These are phyloP conservation scores for Eucalyptus erythrocorys DNA, from an alignment of 345 rosid genomes.

Conservation along the genomic window DNA sequence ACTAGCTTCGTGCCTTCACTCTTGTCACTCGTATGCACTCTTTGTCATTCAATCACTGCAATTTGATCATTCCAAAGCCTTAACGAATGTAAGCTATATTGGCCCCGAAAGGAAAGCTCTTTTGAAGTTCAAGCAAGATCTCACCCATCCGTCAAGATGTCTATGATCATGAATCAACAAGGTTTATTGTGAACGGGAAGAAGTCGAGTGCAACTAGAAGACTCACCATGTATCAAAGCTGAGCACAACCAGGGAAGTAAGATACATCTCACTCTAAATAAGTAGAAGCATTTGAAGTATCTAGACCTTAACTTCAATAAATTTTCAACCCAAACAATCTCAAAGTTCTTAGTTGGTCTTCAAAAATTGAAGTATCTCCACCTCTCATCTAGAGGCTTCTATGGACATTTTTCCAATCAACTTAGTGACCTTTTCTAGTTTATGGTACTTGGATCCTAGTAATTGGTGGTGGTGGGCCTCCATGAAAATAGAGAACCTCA, in stretches of 20 bases:
- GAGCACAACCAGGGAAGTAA: not conserved
- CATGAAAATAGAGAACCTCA: not conserved
- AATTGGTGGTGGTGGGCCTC: not conserved
- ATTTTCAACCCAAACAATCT: not conserved
- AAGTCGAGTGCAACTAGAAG: not conserved
- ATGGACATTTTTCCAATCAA: not conserved
- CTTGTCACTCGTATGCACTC: not conserved
- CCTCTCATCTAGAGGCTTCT: not conserved
- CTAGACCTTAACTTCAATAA: not conserved
- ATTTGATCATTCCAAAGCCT: not conserved
- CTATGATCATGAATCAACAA: conserved; percentile 6
- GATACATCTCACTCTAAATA: not conserved
- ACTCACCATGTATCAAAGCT: not conserved
- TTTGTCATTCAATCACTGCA: not conserved
- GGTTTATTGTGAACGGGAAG: conserved; percentile 9
- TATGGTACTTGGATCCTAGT: not conserved
- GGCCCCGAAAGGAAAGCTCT: not conserved
- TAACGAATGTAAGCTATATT: too few species aligned
- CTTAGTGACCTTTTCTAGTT: not conserved
- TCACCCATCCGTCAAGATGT: not conserved
- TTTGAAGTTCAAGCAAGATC: not conserved
- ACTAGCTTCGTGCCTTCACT: not conserved
- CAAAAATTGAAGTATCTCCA: not conserved
- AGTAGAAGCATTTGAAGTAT: not conserved
- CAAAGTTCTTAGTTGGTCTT: not conserved